Evolutionary conservation across 768 basidiomycete species (phyloP).

Genomic region (Clavulina sp.): DNA sequence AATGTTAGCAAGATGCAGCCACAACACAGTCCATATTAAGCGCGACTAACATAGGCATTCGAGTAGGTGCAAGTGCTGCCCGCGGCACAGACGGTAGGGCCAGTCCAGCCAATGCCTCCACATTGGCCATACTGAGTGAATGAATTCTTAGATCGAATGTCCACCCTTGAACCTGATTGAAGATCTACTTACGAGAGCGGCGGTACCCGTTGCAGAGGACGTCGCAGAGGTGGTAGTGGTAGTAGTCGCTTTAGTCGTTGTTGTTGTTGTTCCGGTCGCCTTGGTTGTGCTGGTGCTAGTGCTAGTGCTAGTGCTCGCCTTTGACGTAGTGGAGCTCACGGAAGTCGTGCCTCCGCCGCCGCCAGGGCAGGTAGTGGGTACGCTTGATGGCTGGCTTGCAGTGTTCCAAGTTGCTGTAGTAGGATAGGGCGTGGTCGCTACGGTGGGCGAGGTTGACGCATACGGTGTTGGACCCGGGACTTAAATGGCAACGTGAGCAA

Average conservation of each 20-base stretch:
- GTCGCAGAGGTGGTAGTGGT: neutral
- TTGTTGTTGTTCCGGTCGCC: no score
- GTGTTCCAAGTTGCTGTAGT: no score
- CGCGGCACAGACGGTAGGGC: slow-evolving; percentile 6
- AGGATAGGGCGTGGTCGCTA: no score
- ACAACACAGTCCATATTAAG: neutral
- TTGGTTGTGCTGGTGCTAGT: slow-evolving; percentile 4
- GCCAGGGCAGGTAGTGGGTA: slow-evolving; percentile 6
- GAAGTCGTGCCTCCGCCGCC: neutral
- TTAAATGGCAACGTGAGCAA: no score
- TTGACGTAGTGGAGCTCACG: neutral
- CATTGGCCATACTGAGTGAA: slow-evolving; percentile 3
- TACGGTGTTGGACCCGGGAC: slow-evolving; percentile 27
- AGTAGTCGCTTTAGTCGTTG: no score
- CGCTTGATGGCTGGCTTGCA: no score
- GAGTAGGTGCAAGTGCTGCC: slow-evolving; percentile 4
- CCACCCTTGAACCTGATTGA: neutral
- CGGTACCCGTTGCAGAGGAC: neutral
- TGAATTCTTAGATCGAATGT: neutral
- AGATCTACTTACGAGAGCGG: neutral
- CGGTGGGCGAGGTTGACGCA: slow-evolving; percentile 21
- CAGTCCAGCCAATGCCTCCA: slow-evolving; percentile 5
- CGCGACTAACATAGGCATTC: slow-evolving; percentile 1
- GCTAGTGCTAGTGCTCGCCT: neutral
- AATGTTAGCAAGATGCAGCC: neutral